phyloP scores from a whole-genome alignment of 2,329 filamentous ascomycete species.

The Penicillium verrucosum region DNA sequence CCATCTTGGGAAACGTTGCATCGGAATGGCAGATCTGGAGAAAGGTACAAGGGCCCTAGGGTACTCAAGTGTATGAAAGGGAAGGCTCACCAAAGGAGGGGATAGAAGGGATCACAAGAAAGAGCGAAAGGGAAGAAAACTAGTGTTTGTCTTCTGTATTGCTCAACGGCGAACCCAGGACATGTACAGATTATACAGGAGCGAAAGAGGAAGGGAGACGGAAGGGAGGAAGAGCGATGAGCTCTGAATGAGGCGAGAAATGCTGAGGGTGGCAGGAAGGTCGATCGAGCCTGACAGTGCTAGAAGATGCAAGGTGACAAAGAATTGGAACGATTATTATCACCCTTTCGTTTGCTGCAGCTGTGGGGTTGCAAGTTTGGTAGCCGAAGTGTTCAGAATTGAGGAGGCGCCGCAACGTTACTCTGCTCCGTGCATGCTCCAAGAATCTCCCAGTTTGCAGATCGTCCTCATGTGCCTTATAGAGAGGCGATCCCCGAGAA shows the following conservation, averaged over 20 bases:
- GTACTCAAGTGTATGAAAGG: neutral
- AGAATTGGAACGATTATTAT: conserved; percentile 28
- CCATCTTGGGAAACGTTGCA: neutral
- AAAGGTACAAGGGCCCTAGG: neutral
- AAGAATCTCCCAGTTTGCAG: conserved; percentile 38
- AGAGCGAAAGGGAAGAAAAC: conserved; percentile 14
- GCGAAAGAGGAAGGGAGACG: conserved; percentile 24
- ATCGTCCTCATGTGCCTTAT: conserved; percentile 36
- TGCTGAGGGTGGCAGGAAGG: conserved; percentile 21
- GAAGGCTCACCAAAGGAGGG: conserved; percentile 24
- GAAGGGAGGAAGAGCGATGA: conserved; percentile 21
- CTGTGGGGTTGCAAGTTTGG: conserved; percentile 20
- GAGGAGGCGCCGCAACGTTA: conserved; percentile 34
- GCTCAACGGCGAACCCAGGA: conserved; percentile 22
- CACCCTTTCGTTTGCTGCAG: conserved; percentile 36
- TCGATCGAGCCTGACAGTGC: conserved; percentile 17
- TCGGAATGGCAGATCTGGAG: neutral
- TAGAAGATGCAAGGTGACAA: conserved; percentile 35
- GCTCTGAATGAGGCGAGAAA: conserved; percentile 25
- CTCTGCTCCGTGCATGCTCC: conserved; percentile 44
- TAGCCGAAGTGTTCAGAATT: conserved; percentile 27
- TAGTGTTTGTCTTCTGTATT: conserved; percentile 19
- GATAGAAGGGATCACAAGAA: conserved; percentile 19
- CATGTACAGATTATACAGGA: conserved; percentile 34
- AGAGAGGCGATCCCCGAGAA: conserved; percentile 27